Base-by-base conservation (phyloP, 179 eudicot genomes). In the Beta corolliflora region DNA sequence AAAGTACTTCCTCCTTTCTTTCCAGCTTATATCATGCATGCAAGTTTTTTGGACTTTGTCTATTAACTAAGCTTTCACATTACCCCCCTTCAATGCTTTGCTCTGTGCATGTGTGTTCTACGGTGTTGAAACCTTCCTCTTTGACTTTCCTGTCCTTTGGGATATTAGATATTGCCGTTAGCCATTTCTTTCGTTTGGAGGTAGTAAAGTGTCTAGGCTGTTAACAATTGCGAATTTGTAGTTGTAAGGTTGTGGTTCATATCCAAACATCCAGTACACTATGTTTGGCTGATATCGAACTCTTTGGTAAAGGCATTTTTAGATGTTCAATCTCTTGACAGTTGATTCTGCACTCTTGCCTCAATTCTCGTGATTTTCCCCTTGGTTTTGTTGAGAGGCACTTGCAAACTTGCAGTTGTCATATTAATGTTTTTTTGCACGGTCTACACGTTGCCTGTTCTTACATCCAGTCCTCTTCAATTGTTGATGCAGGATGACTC, bases 401-500 rank as follows among this genome's bases (percentile, higher is more conserved):
- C 44, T 36, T 36, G 41, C 41, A 36, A 36, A 36, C 41, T 41
- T 36, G 53, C 73, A 72, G 46, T 23, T 77, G 29, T 54, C 58
- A 50, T 3, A 36, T 9, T 31, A 4, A 55, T 36, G 9, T 46
- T 48, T 55, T n/a, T n/a, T n/a, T n/a, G 75, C 63, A 16, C 9
- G 16, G 53, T 9, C 45, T 41, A 25, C 55, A 61, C 55, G 16
- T 53, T 81, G 75, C 41, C 6, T 48, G 44, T 54, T 60, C 71
- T 85, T 76, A 78, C 71, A 60, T 63, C 5, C 41, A 54, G 21
- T 13, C 29, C 25, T 60, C 44, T 60, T 44, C 25, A 1, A 41
- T 85, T 48, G 29, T 67, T 82, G 25, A 9, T 78, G 77, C 86
- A 85, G 84, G 88, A 83, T 79, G 88, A 85, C 75, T 82, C 84